phyloP scores from a whole-genome alignment of 495 filamentous ascomycete genomes.

The Aspergillus hancockii region DNA sequence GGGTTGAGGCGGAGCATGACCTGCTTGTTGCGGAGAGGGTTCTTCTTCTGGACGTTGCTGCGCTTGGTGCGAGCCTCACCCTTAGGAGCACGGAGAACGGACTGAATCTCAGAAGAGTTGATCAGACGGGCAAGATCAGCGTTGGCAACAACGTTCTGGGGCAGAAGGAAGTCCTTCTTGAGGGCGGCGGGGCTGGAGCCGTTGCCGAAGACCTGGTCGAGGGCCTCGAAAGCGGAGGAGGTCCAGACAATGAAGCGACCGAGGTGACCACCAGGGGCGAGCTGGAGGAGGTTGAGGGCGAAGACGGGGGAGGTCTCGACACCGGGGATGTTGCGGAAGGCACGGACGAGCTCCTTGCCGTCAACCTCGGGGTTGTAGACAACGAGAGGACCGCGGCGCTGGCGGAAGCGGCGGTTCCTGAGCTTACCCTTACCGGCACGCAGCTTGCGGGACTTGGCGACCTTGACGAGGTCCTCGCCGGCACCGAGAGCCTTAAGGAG shows the following conservation, averaged over 20 bases:
- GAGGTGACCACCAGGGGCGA: slow-evolving; percentile 97
- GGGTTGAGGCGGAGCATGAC: slow-evolving; percentile 96
- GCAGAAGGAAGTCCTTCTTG: slow-evolving; percentile 98
- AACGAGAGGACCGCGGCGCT: slow-evolving; percentile 94
- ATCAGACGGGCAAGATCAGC: slow-evolving; percentile 94
- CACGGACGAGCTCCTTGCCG: slow-evolving; percentile 84
- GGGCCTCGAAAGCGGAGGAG: slow-evolving; percentile 90
- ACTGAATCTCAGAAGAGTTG: slow-evolving; percentile 98
- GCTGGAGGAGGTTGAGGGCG: slow-evolving; percentile 96
- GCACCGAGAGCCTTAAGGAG: slow-evolving; percentile 90
- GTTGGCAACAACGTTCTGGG: slow-evolving; percentile 83
- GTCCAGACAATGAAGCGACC: slow-evolving; percentile 99
- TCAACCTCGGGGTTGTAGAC: slow-evolving; percentile 94
- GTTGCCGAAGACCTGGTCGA: slow-evolving; percentile 93
- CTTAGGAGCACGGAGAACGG: slow-evolving; percentile 83
- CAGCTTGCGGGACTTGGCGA: slow-evolving; percentile 88
- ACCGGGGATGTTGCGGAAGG: slow-evolving; percentile 97
- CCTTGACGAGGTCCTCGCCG: slow-evolving; percentile 87
- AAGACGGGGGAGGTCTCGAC: slow-evolving; percentile 96
- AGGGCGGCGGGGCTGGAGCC: slow-evolving; percentile 79
- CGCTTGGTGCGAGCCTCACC: slow-evolving; percentile 91
- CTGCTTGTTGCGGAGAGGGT: slow-evolving; percentile 97
- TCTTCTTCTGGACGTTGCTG: slow-evolving; percentile 94
- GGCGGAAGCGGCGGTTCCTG: slow-evolving; percentile 88
- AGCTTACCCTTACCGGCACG: slow-evolving; percentile 98